Base-by-base conservation (phyloP, 805 yeast species). In the Candida palmyrensis region DNA sequence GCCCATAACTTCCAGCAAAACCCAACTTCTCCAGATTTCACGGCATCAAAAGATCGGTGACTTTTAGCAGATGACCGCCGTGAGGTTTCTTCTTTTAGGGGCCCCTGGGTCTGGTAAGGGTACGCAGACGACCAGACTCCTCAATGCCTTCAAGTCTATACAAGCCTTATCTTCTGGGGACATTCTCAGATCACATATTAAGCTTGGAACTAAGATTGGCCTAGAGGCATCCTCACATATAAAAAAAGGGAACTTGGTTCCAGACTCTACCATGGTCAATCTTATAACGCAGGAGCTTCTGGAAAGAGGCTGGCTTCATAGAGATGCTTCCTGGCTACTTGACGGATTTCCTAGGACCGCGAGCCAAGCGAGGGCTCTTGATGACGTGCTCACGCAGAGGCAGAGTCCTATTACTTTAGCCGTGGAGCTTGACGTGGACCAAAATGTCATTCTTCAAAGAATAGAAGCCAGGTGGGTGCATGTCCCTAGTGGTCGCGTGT, bases 71-170 rank as follows among this genome's bases (percentile, higher is more conserved):
- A n/a, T n/a, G n/a, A n/a, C n/a, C n/a, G n/a, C n/a, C n/a, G 10
- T 21, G 9, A 64, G 96, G 46, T 57, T 87, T 24, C 66, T 89
- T 18, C 64, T 89, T 6, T 61, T 90, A 17, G 97, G 97, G 3
- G 95, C 97, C 0, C 97, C 97, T 1, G 97, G 97, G 0, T 73
- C 96, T 1, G 97, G 97, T 1, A 89, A 89, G 53, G 97, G 97
- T 2, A 89, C 97, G 0, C 84, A 82, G 44, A 82, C 96, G 0
- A 59, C 82, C 2, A 68, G 79, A 38, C 62, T 89, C 4, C 53
- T 81, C 38, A 70, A 73, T 32, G 57, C 62, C 25, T 69, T 79
- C 37, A 72, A 82, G 2, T 46, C 51, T 4, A 55, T 89, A 15
- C 53, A 67, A 10, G 63, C 90, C 1, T 58, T 90, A 6, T 79